A percentile compares a stretch with the other conserved stretches of the same genome.
Conservation (phyloP, 352 stramenopile species). For the Phytophthora melonis region DNA sequence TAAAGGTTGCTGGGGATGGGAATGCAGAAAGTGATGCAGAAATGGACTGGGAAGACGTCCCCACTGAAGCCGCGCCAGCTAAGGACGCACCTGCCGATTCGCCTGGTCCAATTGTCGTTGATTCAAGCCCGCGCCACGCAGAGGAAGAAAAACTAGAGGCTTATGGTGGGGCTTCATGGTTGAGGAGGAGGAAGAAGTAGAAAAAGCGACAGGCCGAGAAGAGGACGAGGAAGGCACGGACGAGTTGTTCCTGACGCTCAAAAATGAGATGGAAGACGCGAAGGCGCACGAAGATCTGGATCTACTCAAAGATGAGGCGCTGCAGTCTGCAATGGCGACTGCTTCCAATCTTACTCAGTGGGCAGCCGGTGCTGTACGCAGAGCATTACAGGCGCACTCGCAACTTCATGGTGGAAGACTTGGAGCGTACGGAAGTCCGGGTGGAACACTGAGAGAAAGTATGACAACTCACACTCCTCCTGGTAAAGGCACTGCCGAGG, state of each 20-base stretch:
- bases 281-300: constrained; percentile 75
- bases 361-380: constrained; percentile 79
- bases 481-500: constrained; percentile 17
- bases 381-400: constrained; percentile 74
- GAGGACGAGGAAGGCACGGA: constrained; percentile 39
- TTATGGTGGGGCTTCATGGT: neutral
- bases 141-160: constrained; percentile 13
- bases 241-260: constrained; percentile 67
- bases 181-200: constrained; percentile 3
- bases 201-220: neutral
- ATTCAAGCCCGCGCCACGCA: neutral
- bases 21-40: constrained; percentile 45
- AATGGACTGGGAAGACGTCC: constrained; percentile 65
- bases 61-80: constrained; percentile 41
- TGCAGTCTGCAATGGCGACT: constrained; percentile 81
- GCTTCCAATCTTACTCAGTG: constrained; percentile 91
- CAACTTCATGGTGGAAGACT: constrained; percentile 43
- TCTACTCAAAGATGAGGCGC: constrained; percentile 68
- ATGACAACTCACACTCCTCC: neutral
- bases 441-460: constrained; percentile 1
- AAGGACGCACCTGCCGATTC: neutral
- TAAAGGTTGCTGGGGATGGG: neutral
- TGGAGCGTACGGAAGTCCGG: constrained; percentile 17
- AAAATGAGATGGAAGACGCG: constrained; percentile 76
- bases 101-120: neutral